These are phyloP conservation scores for Mycena metata DNA, from an alignment of 768 basidiomycete species.

Conservation along the genomic window DNA sequence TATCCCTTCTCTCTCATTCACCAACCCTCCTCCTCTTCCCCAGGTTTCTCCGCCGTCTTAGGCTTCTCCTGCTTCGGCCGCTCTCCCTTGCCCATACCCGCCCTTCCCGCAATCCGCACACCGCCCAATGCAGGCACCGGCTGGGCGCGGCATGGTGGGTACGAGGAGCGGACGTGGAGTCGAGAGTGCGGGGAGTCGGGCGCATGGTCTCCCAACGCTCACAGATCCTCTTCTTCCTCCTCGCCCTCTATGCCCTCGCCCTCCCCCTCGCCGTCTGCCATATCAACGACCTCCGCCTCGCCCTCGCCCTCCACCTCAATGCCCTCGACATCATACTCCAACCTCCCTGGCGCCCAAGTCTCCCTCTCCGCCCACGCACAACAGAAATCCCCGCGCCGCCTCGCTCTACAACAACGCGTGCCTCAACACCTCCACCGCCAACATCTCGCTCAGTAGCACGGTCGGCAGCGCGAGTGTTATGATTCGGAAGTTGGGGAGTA, in stretches of 20 bases:
- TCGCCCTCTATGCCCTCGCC: background rate
- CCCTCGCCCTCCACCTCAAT: constrained; percentile 10
- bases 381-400: constrained; percentile 81
- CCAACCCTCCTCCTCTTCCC: background rate
- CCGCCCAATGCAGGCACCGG: constrained; percentile 52
- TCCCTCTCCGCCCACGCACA: constrained; percentile 47
- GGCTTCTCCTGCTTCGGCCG: constrained; percentile 70
- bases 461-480: constrained; percentile 96
- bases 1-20: constrained; percentile 9
- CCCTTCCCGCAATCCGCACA: constrained; percentile 92
- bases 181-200: constrained; percentile 2
- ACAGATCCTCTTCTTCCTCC: no score
- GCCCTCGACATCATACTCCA: constrained; percentile 10
- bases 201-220: no score
- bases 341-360: constrained; percentile 4
- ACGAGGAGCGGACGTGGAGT: constrained; percentile 26
- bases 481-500: constrained; percentile 93
- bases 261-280: no score
- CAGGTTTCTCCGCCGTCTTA: constrained; percentile 59
- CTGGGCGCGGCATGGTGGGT: constrained; percentile 31
- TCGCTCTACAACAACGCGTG: constrained; percentile 91
- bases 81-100: constrained; percentile 91
- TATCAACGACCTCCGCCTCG: no score
- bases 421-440: constrained; percentile 91
- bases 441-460: constrained; percentile 94